phyloP scores from a whole-genome alignment of 495 filamentous ascomycete species.

The Chaetomium cochliodes region DNA sequence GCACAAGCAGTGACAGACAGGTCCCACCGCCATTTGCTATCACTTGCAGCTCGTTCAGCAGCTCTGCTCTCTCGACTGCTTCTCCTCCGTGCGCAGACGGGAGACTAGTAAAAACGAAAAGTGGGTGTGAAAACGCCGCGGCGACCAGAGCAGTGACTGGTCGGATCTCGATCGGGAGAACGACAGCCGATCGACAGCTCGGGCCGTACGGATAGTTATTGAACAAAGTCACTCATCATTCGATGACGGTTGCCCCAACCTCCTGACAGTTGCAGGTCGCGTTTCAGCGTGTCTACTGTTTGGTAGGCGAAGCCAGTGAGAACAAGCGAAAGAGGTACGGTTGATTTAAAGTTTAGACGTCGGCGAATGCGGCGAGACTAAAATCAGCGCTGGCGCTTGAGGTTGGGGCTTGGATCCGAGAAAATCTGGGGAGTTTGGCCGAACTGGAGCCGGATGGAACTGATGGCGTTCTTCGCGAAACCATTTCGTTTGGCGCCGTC shows the following conservation, averaged over 20 bases:
- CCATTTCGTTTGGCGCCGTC: constrained; percentile 26
- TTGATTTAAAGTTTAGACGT: constrained; percentile 32
- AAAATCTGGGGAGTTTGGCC: constrained; percentile 25
- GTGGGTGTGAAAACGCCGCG: not conserved
- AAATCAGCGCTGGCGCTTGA: constrained; percentile 29
- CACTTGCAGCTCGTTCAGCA: not conserved
- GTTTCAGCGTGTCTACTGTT: too few relatives aligned
- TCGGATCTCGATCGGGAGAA: not conserved
- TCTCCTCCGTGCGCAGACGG: not conserved
- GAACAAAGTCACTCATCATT: not conserved
- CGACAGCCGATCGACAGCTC: not conserved
- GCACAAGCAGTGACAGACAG: not conserved
- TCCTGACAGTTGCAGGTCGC: not conserved
- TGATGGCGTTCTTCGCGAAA: constrained; percentile 22
- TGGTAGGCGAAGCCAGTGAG: too few relatives aligned
- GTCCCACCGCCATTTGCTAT: not conserved
- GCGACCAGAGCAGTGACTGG: not conserved
- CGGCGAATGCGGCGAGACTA: constrained; percentile 27
- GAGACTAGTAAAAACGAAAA: not conserved
- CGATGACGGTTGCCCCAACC: not conserved
- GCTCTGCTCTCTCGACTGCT: too few relatives aligned
- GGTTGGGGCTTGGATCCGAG: constrained; percentile 24
- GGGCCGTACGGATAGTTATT: not conserved
- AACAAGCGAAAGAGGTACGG: constrained; percentile 12
- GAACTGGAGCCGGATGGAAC: constrained; percentile 21